Base-by-base conservation (phyloP, 805 yeast species). In the Maudiozyma saulgeensis region DNA sequence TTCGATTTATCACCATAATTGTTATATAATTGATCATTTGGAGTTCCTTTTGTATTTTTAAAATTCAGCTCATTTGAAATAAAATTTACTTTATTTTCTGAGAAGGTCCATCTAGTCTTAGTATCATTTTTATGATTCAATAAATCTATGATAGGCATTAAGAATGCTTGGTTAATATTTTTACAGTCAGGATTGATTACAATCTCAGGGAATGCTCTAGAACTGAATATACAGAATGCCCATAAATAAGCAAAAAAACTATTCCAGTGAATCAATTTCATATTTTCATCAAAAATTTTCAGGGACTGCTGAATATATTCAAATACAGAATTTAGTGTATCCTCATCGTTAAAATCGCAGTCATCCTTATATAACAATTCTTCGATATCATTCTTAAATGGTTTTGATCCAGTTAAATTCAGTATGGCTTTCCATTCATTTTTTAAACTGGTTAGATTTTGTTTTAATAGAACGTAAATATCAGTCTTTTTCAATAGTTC, bases 1-100 rank as follows among this genome's bases (percentile, higher is more conserved):
- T 88, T 89, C 0, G 93, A 84, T 64, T 88, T 89, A 48, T 85
- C 80, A 2, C 96, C 97, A 64, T 90, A 89, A 64, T 87, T 86
- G 62, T 89, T 89, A 66, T 67, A 86, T 1, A 90, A 53, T 60
- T 87, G 84, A 2, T 67, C 62, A 1, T 76, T 77, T 1, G 52
- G 54, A 2, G 50, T 45, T n/a, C 56, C 31, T 7, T 49, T 42
- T 2, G 41, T 35, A 19, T 28, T 31, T 9, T 16, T 19, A 13
- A 45, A 44, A 37, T 41, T 49, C n/a, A 26, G 19, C 4, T 70
- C 63, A 18, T 70, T 68, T 0, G 77, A 62, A 39, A 63, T 66
- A 54, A 81, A 81, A n/a, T 64, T 59, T 50, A 78, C 75, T 1
- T 59, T 39, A 53, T 56, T 59, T 1, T 51, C 57, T 21, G 50